A percentile compares a stretch with the other conserved stretches of the same genome.
These are phyloP conservation scores for Coriaria nepalensis DNA, from an alignment of 306 rosid genomes.

Conservation along the genomic window DNA sequence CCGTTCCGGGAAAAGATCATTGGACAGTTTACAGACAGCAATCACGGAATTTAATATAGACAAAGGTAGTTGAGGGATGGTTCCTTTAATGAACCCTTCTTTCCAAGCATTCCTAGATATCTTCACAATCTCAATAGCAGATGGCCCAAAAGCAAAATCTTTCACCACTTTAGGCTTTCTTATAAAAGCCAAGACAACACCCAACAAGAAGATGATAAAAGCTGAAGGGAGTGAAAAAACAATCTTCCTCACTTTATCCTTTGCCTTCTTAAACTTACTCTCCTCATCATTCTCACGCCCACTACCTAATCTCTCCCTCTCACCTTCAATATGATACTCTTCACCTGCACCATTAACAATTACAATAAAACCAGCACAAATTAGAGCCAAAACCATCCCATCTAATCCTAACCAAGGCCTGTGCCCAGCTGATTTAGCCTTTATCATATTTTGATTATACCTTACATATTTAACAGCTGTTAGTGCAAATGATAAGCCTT, in stretches of 20 bases:
- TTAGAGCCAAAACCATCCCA: slow-evolving; percentile 41
- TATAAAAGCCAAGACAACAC: slow-evolving; percentile 42
- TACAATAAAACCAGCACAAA: slow-evolving; percentile 35
- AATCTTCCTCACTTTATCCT: slow-evolving; percentile 14
- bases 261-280: neutral
- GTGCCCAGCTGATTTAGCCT: slow-evolving; percentile 22
- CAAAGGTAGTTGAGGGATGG: slow-evolving; percentile 50
- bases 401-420: slow-evolving; percentile 51
- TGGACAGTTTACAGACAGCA: slow-evolving; percentile 40
- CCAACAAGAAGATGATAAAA: slow-evolving; percentile 35
- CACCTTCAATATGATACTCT: slow-evolving; percentile 1
- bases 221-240: slow-evolving; percentile 48
- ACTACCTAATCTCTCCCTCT: neutral
- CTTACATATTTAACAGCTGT: slow-evolving; percentile 46
- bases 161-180: slow-evolving; percentile 36
- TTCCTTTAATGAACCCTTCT: slow-evolving; percentile 48
- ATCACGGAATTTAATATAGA: slow-evolving; percentile 52
- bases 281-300: neutral
- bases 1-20: slow-evolving; percentile 44
- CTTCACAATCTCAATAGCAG: slow-evolving; percentile 29
- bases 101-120: slow-evolving; percentile 43
- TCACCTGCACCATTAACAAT: slow-evolving; percentile 45
- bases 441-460: slow-evolving; percentile 32
- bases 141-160: slow-evolving; percentile 46
- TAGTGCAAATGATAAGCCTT: slow-evolving; percentile 54